A percentile compares a stretch with the other conserved stretches of the same genome.
These are phyloP conservation scores for Sistotremastrum niveocremeum DNA, from an alignment of 768 basidiomycete genomes.

Conservation along the genomic window DNA sequence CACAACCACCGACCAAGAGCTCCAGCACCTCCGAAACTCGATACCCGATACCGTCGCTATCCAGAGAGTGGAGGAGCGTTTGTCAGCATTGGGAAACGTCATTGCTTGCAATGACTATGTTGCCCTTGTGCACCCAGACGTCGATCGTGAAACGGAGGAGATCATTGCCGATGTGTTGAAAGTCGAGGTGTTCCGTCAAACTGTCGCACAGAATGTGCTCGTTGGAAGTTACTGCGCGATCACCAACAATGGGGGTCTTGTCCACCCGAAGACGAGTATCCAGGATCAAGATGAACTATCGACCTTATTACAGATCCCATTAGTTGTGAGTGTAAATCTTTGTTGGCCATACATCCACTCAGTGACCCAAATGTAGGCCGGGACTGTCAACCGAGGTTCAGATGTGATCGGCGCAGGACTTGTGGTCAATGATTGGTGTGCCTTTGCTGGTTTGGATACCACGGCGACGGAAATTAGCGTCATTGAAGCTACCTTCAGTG, in stretches of 20 bases:
- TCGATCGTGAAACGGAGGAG: conserved; percentile 98
- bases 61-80: conserved; percentile 92
- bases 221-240: conserved; percentile 94
- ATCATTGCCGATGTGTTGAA: conserved; percentile 99
- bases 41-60: conserved; percentile 88
- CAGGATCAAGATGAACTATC: conserved; percentile 97
- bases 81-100: conserved; percentile 95
- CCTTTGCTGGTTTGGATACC: conserved; percentile 97
- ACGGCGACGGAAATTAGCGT: conserved; percentile 99
- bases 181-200: conserved; percentile 98
- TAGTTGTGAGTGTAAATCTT: conserved; percentile 58
- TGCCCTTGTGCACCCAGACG: conserved; percentile 94
- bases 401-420: conserved; percentile 96
- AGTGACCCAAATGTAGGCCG: conserved; percentile 43
- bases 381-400: conserved; percentile 96
- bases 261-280: conserved; percentile 93
- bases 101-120: conserved; percentile 99
- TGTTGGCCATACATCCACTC: not conserved
- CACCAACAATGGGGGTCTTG: conserved; percentile 93
- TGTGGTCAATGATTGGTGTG: conserved; percentile 99
- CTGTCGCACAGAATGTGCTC: conserved; percentile 90
- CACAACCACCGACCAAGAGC: conserved; percentile 93
- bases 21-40: conserved; percentile 93
- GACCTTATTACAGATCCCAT: conserved; percentile 81
- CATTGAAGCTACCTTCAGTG: conserved; percentile 95